Base-by-base conservation (phyloP, 2,329 filamentous ascomycete genomes). In the Ramularia collo-cygni region DNA sequence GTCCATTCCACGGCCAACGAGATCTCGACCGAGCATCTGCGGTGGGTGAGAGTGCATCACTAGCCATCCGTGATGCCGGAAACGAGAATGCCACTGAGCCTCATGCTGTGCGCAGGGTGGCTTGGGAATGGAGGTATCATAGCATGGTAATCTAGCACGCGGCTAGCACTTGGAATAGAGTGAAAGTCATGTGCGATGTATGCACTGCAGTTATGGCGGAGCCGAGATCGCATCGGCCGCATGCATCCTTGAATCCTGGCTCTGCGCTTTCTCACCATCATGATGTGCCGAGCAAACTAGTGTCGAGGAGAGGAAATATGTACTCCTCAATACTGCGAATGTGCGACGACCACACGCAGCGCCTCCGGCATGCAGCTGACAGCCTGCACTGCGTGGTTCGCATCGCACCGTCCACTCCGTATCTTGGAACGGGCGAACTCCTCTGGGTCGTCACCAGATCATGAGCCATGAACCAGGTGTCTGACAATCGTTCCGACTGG, bases 11-110 rank as follows among this genome's bases (percentile, higher is more conserved):
- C 41, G 29, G 42, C 48, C 48, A 51, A 49, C 46, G 38, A 43
- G 36, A 43, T 36, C 42, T 47, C 44, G 46, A 39, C 48, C 48
- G 48, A 51, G 48, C 48, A 49, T 51, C 48, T 49, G 47, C 48
- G 48, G 45, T 17, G 45, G 44, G 46, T 44, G 40, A 29, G 35
- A 38, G 30, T 46, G 42, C 46, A 42, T 44, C 17, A 38, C 42
- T 50, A 49, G 46, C 38, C 34, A 27, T 42, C 48, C 46, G 41
- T 28, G 15, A 28, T 24, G 28, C 36, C 42, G 48, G 48, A 42
- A 45, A 37, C 42, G 48, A 49, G 46, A 51, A 49, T 19, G 31
- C 46, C 33, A 40, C 43, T 47, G 40, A n/a, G n/a, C 33, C 35
- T 28, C 37, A 49, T 51, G 48, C 34, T 40, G 46, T 51, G 48